These are phyloP conservation scores for Diaporthe capsici DNA, from an alignment of 2,329 filamentous ascomycete species.

Conservation along the genomic window DNA sequence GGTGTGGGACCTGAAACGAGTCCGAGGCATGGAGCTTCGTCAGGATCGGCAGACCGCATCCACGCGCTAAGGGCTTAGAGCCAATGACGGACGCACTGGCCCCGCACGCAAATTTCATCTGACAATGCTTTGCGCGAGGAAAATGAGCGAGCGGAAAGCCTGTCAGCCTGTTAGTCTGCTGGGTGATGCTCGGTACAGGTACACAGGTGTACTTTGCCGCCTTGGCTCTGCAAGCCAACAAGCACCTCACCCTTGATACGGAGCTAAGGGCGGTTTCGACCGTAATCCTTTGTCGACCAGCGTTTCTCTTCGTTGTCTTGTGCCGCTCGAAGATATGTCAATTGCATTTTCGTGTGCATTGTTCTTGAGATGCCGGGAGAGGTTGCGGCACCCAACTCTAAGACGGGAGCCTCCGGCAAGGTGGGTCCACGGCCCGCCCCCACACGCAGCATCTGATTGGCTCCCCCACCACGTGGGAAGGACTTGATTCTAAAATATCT, in stretches of 20 bases:
- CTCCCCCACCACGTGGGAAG: no score
- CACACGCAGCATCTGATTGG: no score
- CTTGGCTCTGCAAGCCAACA: not conserved
- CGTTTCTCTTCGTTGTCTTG: not conserved
- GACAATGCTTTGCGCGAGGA: not conserved
- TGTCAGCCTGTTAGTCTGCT: not conserved
- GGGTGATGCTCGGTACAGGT: not conserved
- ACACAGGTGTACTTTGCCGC: not conserved
- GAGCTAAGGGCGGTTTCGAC: not conserved
- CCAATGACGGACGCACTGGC: no score
- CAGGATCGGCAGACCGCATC: not conserved
- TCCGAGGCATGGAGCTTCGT: not conserved
- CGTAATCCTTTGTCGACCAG: no score
- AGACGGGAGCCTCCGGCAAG: no score
- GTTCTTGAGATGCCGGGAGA: no score
- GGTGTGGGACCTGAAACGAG: not conserved
- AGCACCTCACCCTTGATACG: not conserved
- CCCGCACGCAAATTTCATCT: not conserved
- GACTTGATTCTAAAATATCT: no score
- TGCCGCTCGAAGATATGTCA: not conserved
- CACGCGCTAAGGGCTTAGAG: not conserved
- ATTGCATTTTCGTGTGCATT: not conserved
- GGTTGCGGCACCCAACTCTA: no score
- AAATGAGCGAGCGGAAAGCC: not conserved
- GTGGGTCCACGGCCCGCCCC: no score